phyloP scores from a whole-genome alignment of 2,329 filamentous ascomycete species.

The Berkeleyomyces rouxiae region DNA sequence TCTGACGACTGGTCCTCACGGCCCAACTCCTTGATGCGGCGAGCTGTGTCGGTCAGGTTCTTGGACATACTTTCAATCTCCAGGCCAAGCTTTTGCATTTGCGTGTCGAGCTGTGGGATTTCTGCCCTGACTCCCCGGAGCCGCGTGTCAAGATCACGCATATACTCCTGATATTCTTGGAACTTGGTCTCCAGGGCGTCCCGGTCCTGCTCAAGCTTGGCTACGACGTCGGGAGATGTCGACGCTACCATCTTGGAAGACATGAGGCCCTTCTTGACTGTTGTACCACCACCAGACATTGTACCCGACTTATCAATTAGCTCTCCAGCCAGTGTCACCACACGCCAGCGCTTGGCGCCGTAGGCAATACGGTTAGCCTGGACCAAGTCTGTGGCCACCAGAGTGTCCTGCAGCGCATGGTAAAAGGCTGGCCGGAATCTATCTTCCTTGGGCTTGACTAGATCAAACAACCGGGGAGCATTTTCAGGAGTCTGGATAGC shows the following conservation, averaged over 20 bases:
- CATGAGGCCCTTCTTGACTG: slow-evolving; percentile 85
- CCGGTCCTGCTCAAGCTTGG: slow-evolving; percentile 71
- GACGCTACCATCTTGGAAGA: slow-evolving; percentile 87
- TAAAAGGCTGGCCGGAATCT: slow-evolving; percentile 85
- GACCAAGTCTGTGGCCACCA: slow-evolving; percentile 82
- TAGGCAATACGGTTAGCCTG: slow-evolving; percentile 97
- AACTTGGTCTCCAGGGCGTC: slow-evolving; percentile 73
- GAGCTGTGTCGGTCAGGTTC: slow-evolving; percentile 69
- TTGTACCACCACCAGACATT: slow-evolving; percentile 91
- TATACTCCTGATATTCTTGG: slow-evolving; percentile 68
- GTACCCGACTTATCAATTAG: slow-evolving; percentile 96
- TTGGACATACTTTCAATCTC: slow-evolving; percentile 76
- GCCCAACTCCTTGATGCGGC: slow-evolving; percentile 69
- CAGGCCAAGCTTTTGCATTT: slow-evolving; percentile 76
- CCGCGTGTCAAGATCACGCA: slow-evolving; percentile 59
- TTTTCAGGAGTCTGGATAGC: slow-evolving; percentile 78
- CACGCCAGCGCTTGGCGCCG: slow-evolving; percentile 81
- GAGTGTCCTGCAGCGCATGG: slow-evolving; percentile 83
- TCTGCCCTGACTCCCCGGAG: slow-evolving; percentile 58
- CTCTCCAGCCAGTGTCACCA: slow-evolving; percentile 88
- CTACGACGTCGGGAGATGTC: slow-evolving; percentile 72
- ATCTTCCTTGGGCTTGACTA: slow-evolving; percentile 77
- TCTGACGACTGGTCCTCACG: slow-evolving; percentile 69
- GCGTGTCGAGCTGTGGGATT: slow-evolving; percentile 73
- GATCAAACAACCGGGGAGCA: slow-evolving; percentile 80